Conservation (phyloP, 1,139 yeast genomes). For the Magnusiomyces clavatus region DNA sequence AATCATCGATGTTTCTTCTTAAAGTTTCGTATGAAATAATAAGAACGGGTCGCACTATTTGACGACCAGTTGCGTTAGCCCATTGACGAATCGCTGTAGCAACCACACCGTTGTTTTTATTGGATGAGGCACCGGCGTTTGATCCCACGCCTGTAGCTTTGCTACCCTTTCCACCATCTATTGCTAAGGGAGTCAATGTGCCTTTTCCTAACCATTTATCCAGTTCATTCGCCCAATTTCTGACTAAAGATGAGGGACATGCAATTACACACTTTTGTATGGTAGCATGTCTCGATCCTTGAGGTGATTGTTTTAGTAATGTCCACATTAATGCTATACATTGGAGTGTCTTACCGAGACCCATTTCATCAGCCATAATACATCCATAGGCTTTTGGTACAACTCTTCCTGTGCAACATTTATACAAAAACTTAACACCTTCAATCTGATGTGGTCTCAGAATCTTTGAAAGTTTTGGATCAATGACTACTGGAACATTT, state of each 20-base stretch:
- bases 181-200: constrained; percentile 76
- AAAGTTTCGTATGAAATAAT: constrained; percentile 95
- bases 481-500: constrained; percentile 93
- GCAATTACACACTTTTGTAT: constrained; percentile 89
- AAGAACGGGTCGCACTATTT: constrained; percentile 85
- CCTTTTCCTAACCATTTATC: constrained; percentile 95
- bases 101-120: constrained; percentile 35
- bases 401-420: constrained; percentile 84
- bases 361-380: constrained; percentile 99
- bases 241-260: constrained; percentile 89
- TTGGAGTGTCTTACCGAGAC: constrained; percentile 91
- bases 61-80: constrained; percentile 85
- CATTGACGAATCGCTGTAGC: constrained; percentile 68
- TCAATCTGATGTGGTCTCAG: constrained; percentile 95
- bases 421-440: constrained; percentile 83
- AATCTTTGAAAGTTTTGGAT: constrained; percentile 76
- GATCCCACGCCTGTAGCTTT: constrained; percentile 13
- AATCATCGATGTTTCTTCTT: constrained; percentile 72
- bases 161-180: constrained; percentile 54
- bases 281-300: constrained; percentile 58
- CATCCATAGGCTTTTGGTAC: constrained; percentile 90
- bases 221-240: constrained; percentile 97
- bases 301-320: constrained; percentile 77
- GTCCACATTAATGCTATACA: constrained; percentile 95
- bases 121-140: constrained; percentile 29